phyloP scores from a whole-genome alignment of 345 rosid genomes.

The Passiflora organensis region DNA sequence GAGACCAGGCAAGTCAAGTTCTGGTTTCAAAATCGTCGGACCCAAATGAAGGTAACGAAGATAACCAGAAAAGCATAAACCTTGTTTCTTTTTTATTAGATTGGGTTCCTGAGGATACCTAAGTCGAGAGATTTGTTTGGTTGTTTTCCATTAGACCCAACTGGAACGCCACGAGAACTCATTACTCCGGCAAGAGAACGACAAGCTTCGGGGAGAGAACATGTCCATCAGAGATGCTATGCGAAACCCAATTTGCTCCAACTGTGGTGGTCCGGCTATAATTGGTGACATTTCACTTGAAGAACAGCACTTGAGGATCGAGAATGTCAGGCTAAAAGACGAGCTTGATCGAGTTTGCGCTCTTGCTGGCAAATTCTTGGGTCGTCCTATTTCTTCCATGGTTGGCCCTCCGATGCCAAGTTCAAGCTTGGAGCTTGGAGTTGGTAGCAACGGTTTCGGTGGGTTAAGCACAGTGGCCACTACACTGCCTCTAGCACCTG shows the following conservation, averaged over 20 bases:
- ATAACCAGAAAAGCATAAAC: neutral
- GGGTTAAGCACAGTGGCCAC: conserved; percentile 33
- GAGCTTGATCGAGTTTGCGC: conserved; percentile 83
- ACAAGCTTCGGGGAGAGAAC: conserved; percentile 83
- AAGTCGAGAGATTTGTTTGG: neutral
- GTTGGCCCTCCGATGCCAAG: conserved; percentile 45
- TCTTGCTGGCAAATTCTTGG: conserved; percentile 83
- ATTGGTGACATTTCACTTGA: conserved; percentile 75
- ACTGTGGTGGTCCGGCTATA: conserved; percentile 87
- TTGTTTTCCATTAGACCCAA: conserved; percentile 52
- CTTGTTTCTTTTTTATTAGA: neutral
- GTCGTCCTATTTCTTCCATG: conserved; percentile 60
- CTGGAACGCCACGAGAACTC: conserved; percentile 87
- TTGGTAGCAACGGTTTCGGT: conserved; percentile 59
- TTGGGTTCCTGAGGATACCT: neutral
- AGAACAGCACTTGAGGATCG: conserved; percentile 84
- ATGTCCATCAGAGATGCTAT: conserved; percentile 86
- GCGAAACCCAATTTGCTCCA: conserved; percentile 82
- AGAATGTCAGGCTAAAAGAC: conserved; percentile 78
- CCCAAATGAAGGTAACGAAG: conserved; percentile 83
- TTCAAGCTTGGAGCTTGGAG: conserved; percentile 79
- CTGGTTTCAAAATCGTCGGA: conserved; percentile 97
- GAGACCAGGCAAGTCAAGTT: conserved; percentile 95
- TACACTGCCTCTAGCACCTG: conserved; percentile 45
- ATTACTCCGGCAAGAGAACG: conserved; percentile 76